Evolutionary conservation across 352 stramenopile genomes (phyloP).

Genomic region (Phytophthora cryptogea): DNA sequence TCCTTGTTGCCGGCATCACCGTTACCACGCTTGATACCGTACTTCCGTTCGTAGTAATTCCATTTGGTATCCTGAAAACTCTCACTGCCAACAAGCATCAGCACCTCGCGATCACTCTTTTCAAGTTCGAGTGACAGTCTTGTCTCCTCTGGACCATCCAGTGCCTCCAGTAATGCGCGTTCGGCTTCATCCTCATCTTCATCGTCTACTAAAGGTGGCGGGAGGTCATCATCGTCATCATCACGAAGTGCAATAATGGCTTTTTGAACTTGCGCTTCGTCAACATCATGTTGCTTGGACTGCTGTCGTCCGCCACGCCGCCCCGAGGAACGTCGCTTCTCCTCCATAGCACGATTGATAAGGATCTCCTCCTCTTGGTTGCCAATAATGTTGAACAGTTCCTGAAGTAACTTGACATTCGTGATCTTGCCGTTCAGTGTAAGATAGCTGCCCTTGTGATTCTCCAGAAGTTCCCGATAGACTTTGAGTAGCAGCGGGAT

Average conservation of each 20-base stretch:
- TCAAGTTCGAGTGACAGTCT: conserved; percentile 48
- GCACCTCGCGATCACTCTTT: conserved; percentile 51
- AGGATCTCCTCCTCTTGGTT: conserved; percentile 95
- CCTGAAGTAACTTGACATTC: conserved; percentile 91
- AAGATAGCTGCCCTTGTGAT: conserved; percentile 91
- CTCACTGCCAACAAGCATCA: conserved; percentile 61
- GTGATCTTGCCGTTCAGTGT: conserved; percentile 91
- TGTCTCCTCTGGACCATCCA: conserved; percentile 60
- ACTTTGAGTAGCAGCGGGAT: conserved; percentile 93
- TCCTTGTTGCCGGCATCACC: conserved; percentile 58
- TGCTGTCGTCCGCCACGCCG: conserved; percentile 32
- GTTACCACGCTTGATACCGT: conserved; percentile 62
- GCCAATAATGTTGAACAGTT: conserved; percentile 93
- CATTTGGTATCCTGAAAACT: conserved; percentile 88
- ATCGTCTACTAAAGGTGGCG: conserved; percentile 43
- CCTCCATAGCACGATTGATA: conserved; percentile 64
- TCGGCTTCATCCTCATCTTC: conserved; percentile 61
- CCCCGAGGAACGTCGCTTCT: conserved; percentile 45
- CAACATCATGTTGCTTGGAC: conserved; percentile 47
- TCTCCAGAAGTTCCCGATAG: conserved; percentile 91
- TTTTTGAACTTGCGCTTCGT: conserved; percentile 50
- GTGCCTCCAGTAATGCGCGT: conserved; percentile 55
- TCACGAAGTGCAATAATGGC: conserved; percentile 50
- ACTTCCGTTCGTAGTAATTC: conserved; percentile 87
- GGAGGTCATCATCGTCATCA: conserved; percentile 44